Conservation (phyloP, 139 green algal genomes). For the Chlorella sorokiniana region DNA sequence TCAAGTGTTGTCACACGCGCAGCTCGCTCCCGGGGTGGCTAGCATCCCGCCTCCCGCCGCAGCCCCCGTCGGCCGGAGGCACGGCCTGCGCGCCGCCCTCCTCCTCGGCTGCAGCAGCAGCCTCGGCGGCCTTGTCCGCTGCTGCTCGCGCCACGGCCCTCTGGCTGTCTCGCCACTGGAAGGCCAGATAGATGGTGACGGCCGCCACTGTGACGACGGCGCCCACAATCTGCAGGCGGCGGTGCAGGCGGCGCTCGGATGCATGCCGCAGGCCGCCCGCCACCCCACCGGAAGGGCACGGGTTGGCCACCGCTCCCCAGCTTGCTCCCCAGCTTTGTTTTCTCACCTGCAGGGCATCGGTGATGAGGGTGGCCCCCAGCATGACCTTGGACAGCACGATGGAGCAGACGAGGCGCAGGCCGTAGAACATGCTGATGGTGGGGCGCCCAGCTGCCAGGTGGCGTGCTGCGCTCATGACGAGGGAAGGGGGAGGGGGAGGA, state of each 20-base stretch:
- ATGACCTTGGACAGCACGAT: neutral
- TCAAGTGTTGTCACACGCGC: no score
- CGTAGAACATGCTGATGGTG: neutral
- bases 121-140: neutral
- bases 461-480: no score
- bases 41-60: neutral
- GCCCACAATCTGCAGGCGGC: neutral
- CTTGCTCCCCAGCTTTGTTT: neutral
- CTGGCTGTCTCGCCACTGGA: constrained; percentile 5
- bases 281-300: no score
- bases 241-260: no score
- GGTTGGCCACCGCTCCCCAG: no score
- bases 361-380: constrained; percentile 10
- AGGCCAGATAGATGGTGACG: neutral
- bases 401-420: neutral
- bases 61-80: neutral
- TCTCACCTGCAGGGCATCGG: neutral
- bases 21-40: neutral
- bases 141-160: neutral
- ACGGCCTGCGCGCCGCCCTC: neutral
- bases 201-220: neutral
- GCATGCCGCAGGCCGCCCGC: no score
- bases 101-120: neutral
- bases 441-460: constrained; percentile 19
- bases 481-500: neutral